Evolutionary conservation across 257 asterid species (phyloP), one percentile per base, ranked within the genome.

Genomic region (Nicotiana tomentosiformis): DNA sequence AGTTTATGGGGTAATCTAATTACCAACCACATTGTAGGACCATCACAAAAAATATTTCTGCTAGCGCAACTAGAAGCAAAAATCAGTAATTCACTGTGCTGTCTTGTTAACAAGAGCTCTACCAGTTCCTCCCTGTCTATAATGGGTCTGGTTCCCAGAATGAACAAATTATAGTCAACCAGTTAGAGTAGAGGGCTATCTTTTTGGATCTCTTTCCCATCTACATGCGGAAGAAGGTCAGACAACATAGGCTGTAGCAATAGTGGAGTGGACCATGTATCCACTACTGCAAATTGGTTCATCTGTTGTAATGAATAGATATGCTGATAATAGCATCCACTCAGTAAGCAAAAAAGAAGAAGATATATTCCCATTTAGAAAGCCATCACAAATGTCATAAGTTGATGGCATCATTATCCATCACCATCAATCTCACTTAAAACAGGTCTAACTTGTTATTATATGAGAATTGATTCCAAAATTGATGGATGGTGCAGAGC

Each of bases 401-500:
- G 79, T 72, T 72, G 55, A 72, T 61, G 33, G 83, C 80, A 83
- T 87, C 85, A 83, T 74, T 66, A 78, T 84, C 91, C 89, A 86
- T 67, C 67, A 86, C 84, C 88, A 79, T 79, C 70, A 20, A 43
- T 66, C 65, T 77, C 66, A 43, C 58, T 58, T 29, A 77, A 84
- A 64, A 68, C 67, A 66, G 26, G 81, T 88, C 88, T 72, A 85
- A 66, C 85, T 80, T 65, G 66, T 35, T 86, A 84, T 85, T 43
- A 87, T 86, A 67, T 26, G 15, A 83, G 81, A 66, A 65, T 83
- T 84, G 91, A 85, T 85, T 83, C 81, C 66, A 81, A 60, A 78
- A 62, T 15, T 61, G 77, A 82, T 62, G 80, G 84, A 85, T 83
- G 66, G 84, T 55, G 77, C 80, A 81, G 32, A 57, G 15, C 23